These are phyloP conservation scores for Straminergon stramineum DNA, from an alignment of 225 moss, liverwort and hornwort species.

Conservation along the genomic window DNA sequence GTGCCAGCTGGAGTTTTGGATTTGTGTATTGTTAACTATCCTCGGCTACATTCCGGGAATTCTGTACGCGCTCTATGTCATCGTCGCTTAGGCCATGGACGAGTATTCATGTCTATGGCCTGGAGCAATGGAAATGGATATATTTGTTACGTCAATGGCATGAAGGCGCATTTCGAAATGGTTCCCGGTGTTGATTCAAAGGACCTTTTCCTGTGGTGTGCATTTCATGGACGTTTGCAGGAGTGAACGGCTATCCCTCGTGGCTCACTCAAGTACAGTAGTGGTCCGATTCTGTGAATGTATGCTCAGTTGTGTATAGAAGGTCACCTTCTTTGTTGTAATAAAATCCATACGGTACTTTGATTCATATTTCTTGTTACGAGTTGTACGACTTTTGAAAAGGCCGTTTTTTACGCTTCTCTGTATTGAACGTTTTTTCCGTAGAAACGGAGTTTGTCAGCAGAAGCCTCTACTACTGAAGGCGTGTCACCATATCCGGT, in stretches of 20 bases:
- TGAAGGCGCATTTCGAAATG: background rate
- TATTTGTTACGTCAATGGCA: background rate
- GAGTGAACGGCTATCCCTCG: background rate
- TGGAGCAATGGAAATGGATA: background rate
- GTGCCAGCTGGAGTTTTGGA: slow-evolving; percentile 42
- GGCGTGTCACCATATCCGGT: background rate
- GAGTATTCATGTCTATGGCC: background rate
- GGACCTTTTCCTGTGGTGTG: background rate
- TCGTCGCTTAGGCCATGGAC: slow-evolving; percentile 14
- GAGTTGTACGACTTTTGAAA: background rate
- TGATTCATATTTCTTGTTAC: background rate
- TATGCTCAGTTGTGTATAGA: slow-evolving; percentile 3
- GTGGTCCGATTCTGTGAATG: background rate
- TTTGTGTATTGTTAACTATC: slow-evolving; percentile 34
- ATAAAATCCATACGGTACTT: background rate
- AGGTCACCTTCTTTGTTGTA: background rate
- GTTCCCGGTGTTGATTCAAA: background rate
- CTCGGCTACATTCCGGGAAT: slow-evolving; percentile 54
- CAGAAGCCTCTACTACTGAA: background rate
- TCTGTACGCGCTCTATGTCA: slow-evolving; percentile 40
- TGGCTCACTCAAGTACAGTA: background rate
- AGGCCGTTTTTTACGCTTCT: background rate
- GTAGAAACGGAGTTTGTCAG: background rate
- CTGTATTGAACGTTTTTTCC: background rate
- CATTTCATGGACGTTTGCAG: background rate